Evolutionary conservation across 495 filamentous ascomycete genomes (phyloP).

Genomic region (Penicillium longicatenatum): DNA sequence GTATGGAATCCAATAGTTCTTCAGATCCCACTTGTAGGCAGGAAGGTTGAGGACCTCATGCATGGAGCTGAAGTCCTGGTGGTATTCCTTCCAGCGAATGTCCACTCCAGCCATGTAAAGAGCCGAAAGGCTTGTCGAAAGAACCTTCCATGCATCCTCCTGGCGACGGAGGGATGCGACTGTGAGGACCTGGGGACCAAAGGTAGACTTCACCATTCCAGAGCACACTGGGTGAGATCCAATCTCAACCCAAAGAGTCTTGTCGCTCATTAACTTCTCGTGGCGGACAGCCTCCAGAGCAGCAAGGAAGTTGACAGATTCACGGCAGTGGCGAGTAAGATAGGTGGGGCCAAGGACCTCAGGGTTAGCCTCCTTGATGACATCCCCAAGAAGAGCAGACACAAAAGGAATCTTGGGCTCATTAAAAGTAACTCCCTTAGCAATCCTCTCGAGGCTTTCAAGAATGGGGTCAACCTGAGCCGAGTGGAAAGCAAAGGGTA

Average conservation of each 20-base stretch:
- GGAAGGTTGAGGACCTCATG: constrained; percentile 69
- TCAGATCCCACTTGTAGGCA: constrained; percentile 74
- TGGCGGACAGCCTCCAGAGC: constrained; percentile 57
- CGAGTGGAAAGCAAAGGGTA: constrained; percentile 83
- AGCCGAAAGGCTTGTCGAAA: constrained; percentile 59
- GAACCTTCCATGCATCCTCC: constrained; percentile 63
- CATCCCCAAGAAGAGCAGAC: constrained; percentile 65
- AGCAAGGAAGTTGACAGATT: constrained; percentile 73
- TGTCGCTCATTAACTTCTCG: constrained; percentile 46
- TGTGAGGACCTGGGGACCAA: constrained; percentile 58
- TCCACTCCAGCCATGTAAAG: constrained; percentile 67
- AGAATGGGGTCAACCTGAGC: constrained; percentile 78
- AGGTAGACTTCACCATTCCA: constrained; percentile 68
- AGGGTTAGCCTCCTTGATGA: constrained; percentile 52
- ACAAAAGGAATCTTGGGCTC: constrained; percentile 67
- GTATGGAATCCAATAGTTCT: constrained; percentile 84
- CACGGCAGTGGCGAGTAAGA: constrained; percentile 65
- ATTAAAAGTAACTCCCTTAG: constrained; percentile 59
- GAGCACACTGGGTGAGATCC: constrained; percentile 70
- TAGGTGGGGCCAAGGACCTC: constrained; percentile 60
- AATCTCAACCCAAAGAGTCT: constrained; percentile 60
- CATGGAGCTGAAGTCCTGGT: constrained; percentile 64
- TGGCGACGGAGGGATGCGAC: constrained; percentile 60
- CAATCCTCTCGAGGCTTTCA: constrained; percentile 62
- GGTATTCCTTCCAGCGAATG: constrained; percentile 77